Evolutionary conservation across 1,284 basidiomycete genomes (phyloP).

Genomic region (Cryptococcus sp.): DNA sequence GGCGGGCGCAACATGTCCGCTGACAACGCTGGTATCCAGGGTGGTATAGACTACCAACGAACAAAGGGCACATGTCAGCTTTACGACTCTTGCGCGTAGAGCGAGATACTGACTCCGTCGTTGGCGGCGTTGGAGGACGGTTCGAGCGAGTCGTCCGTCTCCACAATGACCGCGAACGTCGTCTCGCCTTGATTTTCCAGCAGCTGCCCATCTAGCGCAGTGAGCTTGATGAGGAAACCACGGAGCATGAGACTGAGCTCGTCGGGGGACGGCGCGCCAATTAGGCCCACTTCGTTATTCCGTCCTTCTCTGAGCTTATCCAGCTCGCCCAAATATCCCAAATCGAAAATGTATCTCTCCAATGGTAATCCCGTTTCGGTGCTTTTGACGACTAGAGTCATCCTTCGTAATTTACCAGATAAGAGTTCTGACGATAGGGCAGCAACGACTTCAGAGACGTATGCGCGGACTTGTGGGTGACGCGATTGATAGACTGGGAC

Average conservation of each 20-base stretch:
- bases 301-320: conserved; percentile 72
- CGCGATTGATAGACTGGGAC: conserved; percentile 88
- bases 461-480: conserved; percentile 81
- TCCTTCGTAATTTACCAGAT: conserved; percentile 29
- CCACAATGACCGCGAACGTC: conserved; percentile 79
- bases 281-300: conserved; percentile 48
- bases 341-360: conserved; percentile 65
- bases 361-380: conserved; percentile 61
- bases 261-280: conserved; percentile 31
- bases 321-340: conserved; percentile 63
- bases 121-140: conserved; percentile 59
- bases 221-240: conserved; percentile 80
- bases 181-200: conserved; percentile 69
- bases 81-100: background rate
- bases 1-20: conserved; percentile 33
- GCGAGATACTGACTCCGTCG: conserved; percentile 52
- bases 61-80: conserved; percentile 15
- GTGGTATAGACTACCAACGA: conserved; percentile 58
- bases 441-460: conserved; percentile 77
- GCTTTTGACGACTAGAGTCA: conserved; percentile 69
- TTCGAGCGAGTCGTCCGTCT: conserved; percentile 69
- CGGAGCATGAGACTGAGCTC: conserved; percentile 76
- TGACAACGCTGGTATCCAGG: conserved; percentile 53
- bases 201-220: conserved; percentile 75
- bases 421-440: conserved; percentile 72